Base-by-base conservation (phyloP, 2,329 filamentous ascomycete species). In the Lizonia empirigonia region DNA sequence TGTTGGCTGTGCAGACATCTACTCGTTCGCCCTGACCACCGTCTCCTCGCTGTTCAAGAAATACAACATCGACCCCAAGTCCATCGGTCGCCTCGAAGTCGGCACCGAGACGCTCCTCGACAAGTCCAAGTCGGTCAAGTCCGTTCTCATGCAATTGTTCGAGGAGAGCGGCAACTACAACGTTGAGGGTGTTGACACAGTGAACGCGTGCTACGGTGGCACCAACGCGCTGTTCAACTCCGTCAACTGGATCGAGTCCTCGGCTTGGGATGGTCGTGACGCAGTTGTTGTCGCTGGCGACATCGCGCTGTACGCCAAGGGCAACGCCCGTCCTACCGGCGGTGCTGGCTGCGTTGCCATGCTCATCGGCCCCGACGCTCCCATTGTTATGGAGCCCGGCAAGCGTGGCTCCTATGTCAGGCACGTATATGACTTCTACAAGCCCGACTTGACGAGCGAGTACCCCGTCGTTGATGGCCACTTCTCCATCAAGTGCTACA, bases 91-190 rank as follows among this genome's bases (percentile, higher is more conserved):
- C 63, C 69, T 81, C 55, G 79, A 81, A 63, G 79, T 81, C 54
- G 79, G 79, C 64, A 81, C 79, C 44, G 79, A 81, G 74, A 80
- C 79, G 20, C 70, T 81, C 30, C 75, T 81, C 55, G 79, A 81
- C 76, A 81, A 81, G 75, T 80, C 78, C 50, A 81, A 81, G 68
- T 81, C 79, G 16, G 77, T 80, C 66, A 81, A 81, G 73, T 78
- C 77, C 4, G 78, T 81, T 40, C 68, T 81, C 48, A 81, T 81
- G 78, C 78, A 80, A 58, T 68, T 81, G 37, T 81, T 81, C 56
- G 74, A 75, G 56, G 69, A 74, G 48, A 76, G 73, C n/a, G 79
- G 77, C 65, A 81, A 81, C 71, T 78, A 73, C 68, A 80, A 81
- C 69, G 71, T 81, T 19, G 79, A 81, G 69, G 79, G 79, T 56